Base-by-base conservation (phyloP, 352 stramenopile species). In the Globisporangium lucens region DNA sequence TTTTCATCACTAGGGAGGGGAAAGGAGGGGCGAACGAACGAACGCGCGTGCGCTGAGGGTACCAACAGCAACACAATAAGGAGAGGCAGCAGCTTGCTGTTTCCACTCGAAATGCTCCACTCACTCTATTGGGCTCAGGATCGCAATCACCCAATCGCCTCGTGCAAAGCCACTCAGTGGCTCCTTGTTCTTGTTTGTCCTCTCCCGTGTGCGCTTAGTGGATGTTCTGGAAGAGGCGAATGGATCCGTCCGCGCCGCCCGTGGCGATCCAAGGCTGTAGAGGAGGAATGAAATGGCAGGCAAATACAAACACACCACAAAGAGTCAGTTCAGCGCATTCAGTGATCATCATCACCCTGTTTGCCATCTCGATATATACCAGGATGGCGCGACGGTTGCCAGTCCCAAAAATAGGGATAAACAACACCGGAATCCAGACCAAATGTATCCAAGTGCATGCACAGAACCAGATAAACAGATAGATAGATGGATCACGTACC, bases 181-280 rank as follows among this genome's bases (percentile, higher is more conserved):
- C 36, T 66, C 43, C 13, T 70, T 30, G 38, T n/a, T 65, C 22
- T 41, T 57, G 6, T 41, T 65, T 15, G 4, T 56, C 46, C 27
- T n/a, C 29, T 43, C 55, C 13, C 6, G 10, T 12, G 2, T 33
- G 53, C 30, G 20, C 27, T 62, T 89, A 96, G 72, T 97, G 90
- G 86, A 99, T 97, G 83, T 99, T 98, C 76, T 99, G 96, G 77
- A 97, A 99, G 59, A 99, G 85, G 59, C 97, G 92, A 68, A 99
- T 97, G 51, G 83, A 90, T 59, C 96, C 94, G 77, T 99, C 97
- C 1, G 96, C 96, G 51, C 97, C 97, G 62, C 84, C 93, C 38
- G 94, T 98, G 65, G 98, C 97, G 36, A 98, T 76, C 93, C 93
- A 98, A 29, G 93, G 93, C 87, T 91, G 65, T 58, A 51, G 43